Base-by-base conservation (phyloP, 2,329 filamentous ascomycete species). In the Akanthomyces lecanii region DNA sequence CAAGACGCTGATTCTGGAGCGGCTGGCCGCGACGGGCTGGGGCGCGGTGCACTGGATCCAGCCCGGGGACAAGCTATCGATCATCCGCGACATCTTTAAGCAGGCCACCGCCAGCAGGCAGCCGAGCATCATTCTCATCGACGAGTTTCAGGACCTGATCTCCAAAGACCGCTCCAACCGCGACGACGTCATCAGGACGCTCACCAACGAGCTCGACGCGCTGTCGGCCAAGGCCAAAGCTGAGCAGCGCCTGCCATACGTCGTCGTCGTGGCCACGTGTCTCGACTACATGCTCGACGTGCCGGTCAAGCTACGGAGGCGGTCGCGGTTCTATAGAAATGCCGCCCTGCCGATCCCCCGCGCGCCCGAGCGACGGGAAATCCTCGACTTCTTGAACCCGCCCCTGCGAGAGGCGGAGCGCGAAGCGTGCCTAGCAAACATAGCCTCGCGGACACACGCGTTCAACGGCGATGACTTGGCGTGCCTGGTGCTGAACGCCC, bases 371-470 rank as follows among this genome's bases (percentile, higher is more conserved):
- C 84, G 94, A 45, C 84, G 86, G 54, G 87, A 91, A 36, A 96
- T 97, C 14, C 75, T 97, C 25, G 82, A 85, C 36, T 85, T 84
- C 7, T 78, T 90, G 64, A 71, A 77, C 55, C 78, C 77, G 16
- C 77, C 72, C 33, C 77, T 85, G 52, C 77, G 72, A n/a, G 70
- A 79, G 4, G 81, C 78, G 10, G 77, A 78, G 10, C 79, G 75
- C 61, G 80, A 88, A 3, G 75, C 76, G 1, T 77, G 86, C 11
- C 76, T 92, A 21, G 76, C 81, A 4, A 77, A 81, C 21, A 77
- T 96, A 50, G 89, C 89, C 48, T 85, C 90, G 65, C 85, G 86
- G 62, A 96, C 93, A 0, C 92, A 97, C 70, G 94, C 93, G 4
- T 97, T 91, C 73, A 96, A 91, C 38, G 89, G 90, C 5, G 83